These are phyloP conservation scores for Blastobotrys capitulatus DNA, from an alignment of 1,139 yeast species.

Conservation along the genomic window DNA sequence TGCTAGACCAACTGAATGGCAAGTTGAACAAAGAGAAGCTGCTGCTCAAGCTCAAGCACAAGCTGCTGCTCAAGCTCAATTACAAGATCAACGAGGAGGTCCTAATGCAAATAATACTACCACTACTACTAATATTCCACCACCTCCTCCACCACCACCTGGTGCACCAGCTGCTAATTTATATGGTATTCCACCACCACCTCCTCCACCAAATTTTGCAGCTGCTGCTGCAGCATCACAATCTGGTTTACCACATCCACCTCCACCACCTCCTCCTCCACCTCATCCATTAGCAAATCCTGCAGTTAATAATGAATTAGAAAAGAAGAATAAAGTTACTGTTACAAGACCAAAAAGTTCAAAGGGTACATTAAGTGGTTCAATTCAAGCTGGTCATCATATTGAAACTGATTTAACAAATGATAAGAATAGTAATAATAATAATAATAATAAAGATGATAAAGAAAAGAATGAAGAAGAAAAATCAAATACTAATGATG, in stretches of 20 bases:
- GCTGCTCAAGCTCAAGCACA: neutral
- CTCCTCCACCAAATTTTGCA: neutral
- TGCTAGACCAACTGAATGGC: slow-evolving; percentile 33
- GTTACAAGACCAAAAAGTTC: slow-evolving; percentile 8
- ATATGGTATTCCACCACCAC: neutral
- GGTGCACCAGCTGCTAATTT: neutral
- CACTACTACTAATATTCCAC: too few relatives aligned
- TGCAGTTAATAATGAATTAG: neutral
- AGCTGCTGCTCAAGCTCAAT: neutral
- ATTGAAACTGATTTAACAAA: slow-evolving; percentile 8
- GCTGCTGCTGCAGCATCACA: neutral
- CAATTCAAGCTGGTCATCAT: slow-evolving; percentile 28
- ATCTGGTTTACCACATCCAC: neutral
- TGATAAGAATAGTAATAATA: neutral
- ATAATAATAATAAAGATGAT: neutral
- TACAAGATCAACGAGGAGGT: neutral
- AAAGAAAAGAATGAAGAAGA: neutral
- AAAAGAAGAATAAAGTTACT: neutral
- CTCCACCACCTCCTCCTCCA: neutral
- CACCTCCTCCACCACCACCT: neutral
- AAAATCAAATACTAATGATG: neutral
- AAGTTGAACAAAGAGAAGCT: slow-evolving; percentile 25
- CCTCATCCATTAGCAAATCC: neutral
- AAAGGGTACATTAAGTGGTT: slow-evolving; percentile 24
- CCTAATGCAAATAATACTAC: neutral